These are phyloP conservation scores for Panaeolus cyanescens DNA, from an alignment of 768 basidiomycete species.

Conservation along the genomic window DNA sequence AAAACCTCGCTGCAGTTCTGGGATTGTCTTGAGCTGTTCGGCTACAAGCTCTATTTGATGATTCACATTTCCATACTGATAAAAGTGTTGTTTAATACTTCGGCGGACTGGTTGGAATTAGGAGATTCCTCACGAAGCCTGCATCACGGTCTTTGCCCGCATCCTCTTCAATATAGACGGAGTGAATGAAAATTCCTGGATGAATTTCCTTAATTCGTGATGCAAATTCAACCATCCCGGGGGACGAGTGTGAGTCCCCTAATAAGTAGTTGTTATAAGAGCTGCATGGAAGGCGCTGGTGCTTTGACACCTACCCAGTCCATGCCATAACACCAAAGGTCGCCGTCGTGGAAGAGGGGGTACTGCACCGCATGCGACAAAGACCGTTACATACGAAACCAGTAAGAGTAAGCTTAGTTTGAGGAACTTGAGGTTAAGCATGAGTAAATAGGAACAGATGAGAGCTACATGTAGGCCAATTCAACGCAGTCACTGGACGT, in stretches of 20 bases:
- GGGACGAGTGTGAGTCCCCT: constrained; percentile 77
- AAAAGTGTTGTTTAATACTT: not conserved
- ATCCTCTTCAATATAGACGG: constrained; percentile 66
- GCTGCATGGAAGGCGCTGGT: not conserved
- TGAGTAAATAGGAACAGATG: not conserved
- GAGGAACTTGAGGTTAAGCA: not conserved
- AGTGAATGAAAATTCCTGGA: constrained; percentile 78
- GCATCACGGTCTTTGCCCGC: constrained; percentile 65
- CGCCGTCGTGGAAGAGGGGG: constrained; percentile 11
- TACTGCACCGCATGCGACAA: not conserved
- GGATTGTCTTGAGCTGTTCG: constrained; percentile 61
- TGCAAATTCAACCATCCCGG: constrained; percentile 72
- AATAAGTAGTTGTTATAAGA: not conserved
- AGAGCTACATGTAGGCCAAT: not conserved
- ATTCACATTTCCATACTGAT: constrained; percentile 77
- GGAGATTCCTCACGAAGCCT: constrained; percentile 60
- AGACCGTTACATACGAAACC: not conserved
- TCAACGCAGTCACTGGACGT: not conserved
- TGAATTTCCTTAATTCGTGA: constrained; percentile 60
- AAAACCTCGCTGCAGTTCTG: constrained; percentile 70
- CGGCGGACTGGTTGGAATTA: not conserved
- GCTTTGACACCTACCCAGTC: constrained; percentile 18
- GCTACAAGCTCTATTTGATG: constrained; percentile 68
- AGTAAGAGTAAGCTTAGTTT: constrained; percentile 3
- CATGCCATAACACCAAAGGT: constrained; percentile 28